These are phyloP conservation scores for Colletotrichum siamense DNA, from an alignment of 2,329 filamentous ascomycete species.

Conservation along the genomic window DNA sequence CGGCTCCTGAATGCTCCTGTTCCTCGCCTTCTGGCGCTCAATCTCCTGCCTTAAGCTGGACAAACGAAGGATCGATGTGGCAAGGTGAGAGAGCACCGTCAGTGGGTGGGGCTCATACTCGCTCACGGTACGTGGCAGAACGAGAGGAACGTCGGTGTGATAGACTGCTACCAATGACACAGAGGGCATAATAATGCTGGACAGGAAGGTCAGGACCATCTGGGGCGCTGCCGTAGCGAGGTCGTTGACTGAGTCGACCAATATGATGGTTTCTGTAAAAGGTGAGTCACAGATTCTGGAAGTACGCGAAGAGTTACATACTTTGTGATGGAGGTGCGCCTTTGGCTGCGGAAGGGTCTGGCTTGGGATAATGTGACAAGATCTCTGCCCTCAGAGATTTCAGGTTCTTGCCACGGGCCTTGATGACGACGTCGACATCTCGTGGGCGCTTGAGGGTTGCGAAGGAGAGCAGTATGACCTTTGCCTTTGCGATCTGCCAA, in stretches of 20 bases:
- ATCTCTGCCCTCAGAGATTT: constrained; percentile 66
- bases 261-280: constrained; percentile 69
- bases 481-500: constrained; percentile 64
- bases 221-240: constrained; percentile 61
- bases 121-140: constrained; percentile 45
- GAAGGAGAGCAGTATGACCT: constrained; percentile 80
- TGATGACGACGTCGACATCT: constrained; percentile 72
- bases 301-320: constrained; percentile 35
- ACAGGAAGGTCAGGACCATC: constrained; percentile 72
- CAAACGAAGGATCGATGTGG: constrained; percentile 82
- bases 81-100: constrained; percentile 78
- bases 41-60: constrained; percentile 78
- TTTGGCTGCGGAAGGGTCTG: constrained; percentile 40
- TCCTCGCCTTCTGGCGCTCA: constrained; percentile 74
- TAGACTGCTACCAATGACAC: constrained; percentile 81
- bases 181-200: constrained; percentile 67
- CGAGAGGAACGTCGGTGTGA: constrained; percentile 78
- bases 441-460: constrained; percentile 71
- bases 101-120: constrained; percentile 74
- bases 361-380: constrained; percentile 50
- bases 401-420: constrained; percentile 64
- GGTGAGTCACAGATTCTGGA: constrained; percentile 9
- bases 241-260: constrained; percentile 81
- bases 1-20: constrained; percentile 77
- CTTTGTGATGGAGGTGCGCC: constrained; percentile 43